These are phyloP conservation scores for Earliella scabrosa DNA, from an alignment of 1,284 basidiomycete genomes.

Conservation along the genomic window DNA sequence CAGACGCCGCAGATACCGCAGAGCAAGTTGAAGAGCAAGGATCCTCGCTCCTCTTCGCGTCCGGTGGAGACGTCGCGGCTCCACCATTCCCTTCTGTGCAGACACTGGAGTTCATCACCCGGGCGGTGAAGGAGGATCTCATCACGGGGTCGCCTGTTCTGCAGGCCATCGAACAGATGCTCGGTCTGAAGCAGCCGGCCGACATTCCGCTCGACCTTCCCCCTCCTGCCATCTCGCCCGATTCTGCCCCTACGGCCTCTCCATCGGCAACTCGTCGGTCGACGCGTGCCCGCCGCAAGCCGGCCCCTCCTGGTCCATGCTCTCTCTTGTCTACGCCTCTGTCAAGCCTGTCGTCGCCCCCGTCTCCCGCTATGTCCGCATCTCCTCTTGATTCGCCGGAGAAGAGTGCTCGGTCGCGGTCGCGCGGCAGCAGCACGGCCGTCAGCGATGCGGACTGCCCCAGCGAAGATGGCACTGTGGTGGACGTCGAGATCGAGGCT, in stretches of 20 bases:
- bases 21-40: neutral
- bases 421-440: constrained; percentile 28
- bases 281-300: constrained; percentile 20
- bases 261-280: constrained; percentile 18
- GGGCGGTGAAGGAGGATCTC: constrained; percentile 23
- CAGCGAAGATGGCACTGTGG: constrained; percentile 24
- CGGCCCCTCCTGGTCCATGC: constrained; percentile 19
- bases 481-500: constrained; percentile 11
- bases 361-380: constrained; percentile 3
- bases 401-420: constrained; percentile 15
- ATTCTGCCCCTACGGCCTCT: neutral
- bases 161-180: constrained; percentile 17
- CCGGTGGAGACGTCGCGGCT: neutral
- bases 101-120: constrained; percentile 5
- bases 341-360: constrained; percentile 12
- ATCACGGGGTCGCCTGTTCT: constrained; percentile 12
- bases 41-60: constrained; percentile 5
- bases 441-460: constrained; percentile 27
- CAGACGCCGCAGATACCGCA: neutral
- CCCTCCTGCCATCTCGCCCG: neutral
- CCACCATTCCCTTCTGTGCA: neutral
- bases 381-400: constrained; percentile 10
- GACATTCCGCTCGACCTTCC: constrained; percentile 1
- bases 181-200: constrained; percentile 10
- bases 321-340: constrained; percentile 17